phyloP scores from a whole-genome alignment of 129 eudicot species.

The Flaveria brownii region DNA sequence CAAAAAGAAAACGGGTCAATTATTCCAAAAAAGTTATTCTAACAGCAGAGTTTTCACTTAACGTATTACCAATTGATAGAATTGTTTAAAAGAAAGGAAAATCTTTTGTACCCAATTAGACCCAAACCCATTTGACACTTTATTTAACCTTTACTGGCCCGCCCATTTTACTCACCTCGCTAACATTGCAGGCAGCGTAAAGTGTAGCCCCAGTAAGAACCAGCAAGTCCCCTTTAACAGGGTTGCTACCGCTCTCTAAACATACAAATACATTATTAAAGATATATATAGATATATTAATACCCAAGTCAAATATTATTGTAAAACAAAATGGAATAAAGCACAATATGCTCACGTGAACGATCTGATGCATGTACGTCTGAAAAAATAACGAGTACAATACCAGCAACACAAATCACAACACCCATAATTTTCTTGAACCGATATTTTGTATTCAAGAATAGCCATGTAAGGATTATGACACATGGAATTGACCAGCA shows the following conservation, averaged over 20 bases:
- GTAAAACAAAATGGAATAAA: constrained; percentile 4
- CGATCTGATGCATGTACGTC: constrained; percentile 88
- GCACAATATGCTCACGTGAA: constrained; percentile 52
- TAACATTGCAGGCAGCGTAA: constrained; percentile 81
- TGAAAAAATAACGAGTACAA: constrained; percentile 71
- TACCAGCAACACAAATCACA: constrained; percentile 75
- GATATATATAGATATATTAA: neutral
- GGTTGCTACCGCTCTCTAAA: constrained; percentile 63
- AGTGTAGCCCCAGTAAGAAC: constrained; percentile 88
- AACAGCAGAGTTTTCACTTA: no score
- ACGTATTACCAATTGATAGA: no score
- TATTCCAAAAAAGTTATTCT: no score
- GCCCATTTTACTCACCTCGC: constrained; percentile 55
- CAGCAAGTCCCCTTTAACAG: constrained; percentile 73
- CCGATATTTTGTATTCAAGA: constrained; percentile 80
- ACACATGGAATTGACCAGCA: constrained; percentile 95
- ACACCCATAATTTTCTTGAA: constrained; percentile 64
- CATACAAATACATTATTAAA: constrained; percentile 22
- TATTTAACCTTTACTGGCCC: neutral
- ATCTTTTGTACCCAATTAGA: no score
- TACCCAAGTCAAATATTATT: neutral
- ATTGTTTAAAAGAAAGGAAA: no score
- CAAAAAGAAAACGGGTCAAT: no score
- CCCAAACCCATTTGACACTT: no score
- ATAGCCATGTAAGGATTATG: constrained; percentile 75